Base-by-base conservation (phyloP, 1,284 basidiomycete species). In the Sparassis latifolia region DNA sequence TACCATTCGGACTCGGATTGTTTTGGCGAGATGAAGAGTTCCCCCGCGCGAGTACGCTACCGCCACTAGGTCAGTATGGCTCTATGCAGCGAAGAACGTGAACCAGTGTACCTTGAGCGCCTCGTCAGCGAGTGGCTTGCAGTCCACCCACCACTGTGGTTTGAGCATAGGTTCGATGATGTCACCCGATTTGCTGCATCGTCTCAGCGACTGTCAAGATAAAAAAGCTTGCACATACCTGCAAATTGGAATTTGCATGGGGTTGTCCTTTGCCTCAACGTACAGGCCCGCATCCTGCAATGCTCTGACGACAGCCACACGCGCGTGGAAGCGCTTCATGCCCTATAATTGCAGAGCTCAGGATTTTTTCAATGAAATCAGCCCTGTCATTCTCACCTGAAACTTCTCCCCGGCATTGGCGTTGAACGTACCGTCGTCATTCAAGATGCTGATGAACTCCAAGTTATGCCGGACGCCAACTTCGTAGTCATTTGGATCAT, bases 81-180 rank as follows among this genome's bases (percentile, higher is more conserved):
- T 3, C 27, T 5, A 28, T 35, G 0, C 2, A 31, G 1, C 12
- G 2, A 45, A 32, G 5, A 0, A 9, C 3, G 31, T 27, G 10
- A 7, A 52, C 51, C 27, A 38, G 10, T 58, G 30, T 52, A 90
- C 91, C 74, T 86, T 84, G 64, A 97, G 79, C 10, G 89, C 92
- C 60, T 94, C 92, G 55, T 94, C 87, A 0, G 96, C 94, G 49
- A 99, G 77, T 1, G 90, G 89, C 67, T 92, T 86, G 75, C 93
- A 97, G 70, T 88, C 85, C 45, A 99, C 90, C 95, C 95, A 99
- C 97, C 97, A 99, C 66, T 99, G 97, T 0, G 97, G 97, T 72
- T 98, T 99, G 65, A 99, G 78, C 37, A 98, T 76, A 4, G 92
- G 90, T 69, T 99, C 97, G 58, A 99, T 97, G 48, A 99, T 72